Conservation (phyloP, 2,329 filamentous ascomycete species). For the Penicillium occitanis region DNA sequence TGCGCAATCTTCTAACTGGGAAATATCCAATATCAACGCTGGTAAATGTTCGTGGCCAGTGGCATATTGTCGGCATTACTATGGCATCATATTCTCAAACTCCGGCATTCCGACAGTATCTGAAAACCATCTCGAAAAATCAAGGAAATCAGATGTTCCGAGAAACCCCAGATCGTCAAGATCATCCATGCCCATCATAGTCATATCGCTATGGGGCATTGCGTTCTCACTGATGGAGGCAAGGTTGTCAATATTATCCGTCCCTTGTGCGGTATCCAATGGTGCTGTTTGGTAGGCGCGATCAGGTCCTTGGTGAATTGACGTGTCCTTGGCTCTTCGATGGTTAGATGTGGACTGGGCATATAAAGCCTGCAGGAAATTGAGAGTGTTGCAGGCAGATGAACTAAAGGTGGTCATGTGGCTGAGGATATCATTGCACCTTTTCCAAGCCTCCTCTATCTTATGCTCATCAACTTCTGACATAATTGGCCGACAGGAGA, state of each 20-base stretch:
- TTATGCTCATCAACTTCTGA: background rate
- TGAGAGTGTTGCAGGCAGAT: slow-evolving; percentile 33
- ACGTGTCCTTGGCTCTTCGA: background rate
- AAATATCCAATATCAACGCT: too few species aligned
- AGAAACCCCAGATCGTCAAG: slow-evolving; percentile 20
- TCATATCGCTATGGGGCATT: background rate
- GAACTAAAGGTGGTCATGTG: slow-evolving; percentile 32
- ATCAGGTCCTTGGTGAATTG: background rate
- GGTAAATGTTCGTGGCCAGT: too few species aligned
- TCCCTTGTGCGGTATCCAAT: background rate
- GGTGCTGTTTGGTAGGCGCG: background rate
- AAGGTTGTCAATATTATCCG: background rate
- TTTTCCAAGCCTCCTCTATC: slow-evolving; percentile 14
- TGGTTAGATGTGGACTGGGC: background rate
- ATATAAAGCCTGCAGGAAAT: slow-evolving; percentile 29
- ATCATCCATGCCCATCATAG: background rate
- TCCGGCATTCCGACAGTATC: background rate
- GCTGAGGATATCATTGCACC: slow-evolving; percentile 30
- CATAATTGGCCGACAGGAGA: background rate
- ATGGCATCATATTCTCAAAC: too few species aligned
- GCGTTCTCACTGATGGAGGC: background rate
- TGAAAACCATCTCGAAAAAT: slow-evolving; percentile 14
- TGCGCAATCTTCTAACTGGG: too few species aligned
- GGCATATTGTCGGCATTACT: too few species aligned
- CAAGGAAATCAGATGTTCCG: slow-evolving; percentile 18